Conservation (phyloP, 202 grass and related monocot genomes). For the Carex arenaria region DNA sequence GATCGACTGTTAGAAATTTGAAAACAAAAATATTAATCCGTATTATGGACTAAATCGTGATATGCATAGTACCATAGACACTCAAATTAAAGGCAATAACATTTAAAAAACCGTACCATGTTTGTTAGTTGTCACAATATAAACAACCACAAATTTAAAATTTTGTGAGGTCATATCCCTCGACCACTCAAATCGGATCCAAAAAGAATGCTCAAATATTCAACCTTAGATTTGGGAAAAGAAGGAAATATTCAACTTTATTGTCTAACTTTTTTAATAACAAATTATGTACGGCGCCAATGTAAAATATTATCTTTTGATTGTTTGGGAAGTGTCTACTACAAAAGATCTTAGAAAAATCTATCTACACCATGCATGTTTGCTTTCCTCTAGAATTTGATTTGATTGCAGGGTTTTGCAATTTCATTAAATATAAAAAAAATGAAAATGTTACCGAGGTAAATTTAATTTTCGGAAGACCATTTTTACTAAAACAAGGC, state of each 20-base stretch:
- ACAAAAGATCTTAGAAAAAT: neutral
- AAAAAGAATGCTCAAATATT: neutral
- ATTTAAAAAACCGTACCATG: too few species aligned
- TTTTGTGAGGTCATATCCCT: neutral
- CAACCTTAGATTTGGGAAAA: neutral
- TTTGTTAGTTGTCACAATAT: neutral
- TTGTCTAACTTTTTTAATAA: neutral
- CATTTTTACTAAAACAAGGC: neutral
- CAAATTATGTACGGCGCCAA: neutral
- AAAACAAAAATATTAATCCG: too few species aligned
- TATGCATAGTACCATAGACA: too few species aligned
- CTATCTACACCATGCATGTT: too few species aligned
- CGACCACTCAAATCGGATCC: neutral
- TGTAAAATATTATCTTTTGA: neutral
- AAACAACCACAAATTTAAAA: neutral
- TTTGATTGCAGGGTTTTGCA: neutral
- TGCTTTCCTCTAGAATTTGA: neutral
- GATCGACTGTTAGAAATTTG: too few species aligned
- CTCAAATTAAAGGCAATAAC: too few species aligned
- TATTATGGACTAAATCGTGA: too few species aligned
- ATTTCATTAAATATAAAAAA: neutral
- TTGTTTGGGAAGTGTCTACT: constrained; percentile 6
- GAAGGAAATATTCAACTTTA: neutral
- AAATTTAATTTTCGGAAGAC: neutral
- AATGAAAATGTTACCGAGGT: neutral